These are phyloP conservation scores for Pseudohalonectria lignicola DNA, from an alignment of 2,329 filamentous ascomycete genomes.

Conservation along the genomic window DNA sequence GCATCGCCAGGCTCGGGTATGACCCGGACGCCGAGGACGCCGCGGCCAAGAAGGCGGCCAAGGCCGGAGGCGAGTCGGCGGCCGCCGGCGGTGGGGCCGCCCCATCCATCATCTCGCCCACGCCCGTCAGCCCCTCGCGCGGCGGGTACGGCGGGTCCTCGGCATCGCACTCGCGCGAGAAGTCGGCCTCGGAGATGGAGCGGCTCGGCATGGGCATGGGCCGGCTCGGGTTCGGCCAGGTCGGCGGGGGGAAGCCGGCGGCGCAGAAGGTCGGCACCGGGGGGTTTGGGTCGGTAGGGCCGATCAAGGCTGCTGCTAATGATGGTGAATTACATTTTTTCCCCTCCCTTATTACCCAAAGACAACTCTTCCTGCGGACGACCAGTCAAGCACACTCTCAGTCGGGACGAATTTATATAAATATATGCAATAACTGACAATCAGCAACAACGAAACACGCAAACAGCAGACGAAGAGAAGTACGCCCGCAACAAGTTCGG, in stretches of 20 bases:
- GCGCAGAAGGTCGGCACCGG: conserved; percentile 63
- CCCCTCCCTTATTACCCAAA: too few species aligned
- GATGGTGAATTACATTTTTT: too few species aligned
- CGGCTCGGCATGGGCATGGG: conserved; percentile 80
- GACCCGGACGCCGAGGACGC: conserved; percentile 76
- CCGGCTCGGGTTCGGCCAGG: conserved; percentile 79
- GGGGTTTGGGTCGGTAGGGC: conserved; percentile 76
- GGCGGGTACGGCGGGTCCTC: conserved; percentile 49
- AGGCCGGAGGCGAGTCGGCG: conserved; percentile 1
- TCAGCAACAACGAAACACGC: background rate
- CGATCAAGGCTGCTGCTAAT: conserved; percentile 57
- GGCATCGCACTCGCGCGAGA: conserved; percentile 44
- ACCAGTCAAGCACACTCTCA: too few species aligned
- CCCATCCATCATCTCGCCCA: conserved; percentile 53
- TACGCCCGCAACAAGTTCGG: conserved; percentile 87
- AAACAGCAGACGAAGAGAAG: conserved; percentile 60
- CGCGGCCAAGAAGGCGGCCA: conserved; percentile 31
- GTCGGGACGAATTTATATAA: too few species aligned
- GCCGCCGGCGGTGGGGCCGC: background rate
- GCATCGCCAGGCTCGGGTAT: conserved; percentile 90
- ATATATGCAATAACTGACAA: too few species aligned
- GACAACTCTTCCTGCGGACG: too few species aligned
- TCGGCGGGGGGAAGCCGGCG: conserved; percentile 52
- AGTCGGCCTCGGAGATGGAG: conserved; percentile 71
- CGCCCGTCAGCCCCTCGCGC: conserved; percentile 58